phyloP scores from a whole-genome alignment of 2,329 filamentous ascomycete genomes.

The Juglanconis oblonga region DNA sequence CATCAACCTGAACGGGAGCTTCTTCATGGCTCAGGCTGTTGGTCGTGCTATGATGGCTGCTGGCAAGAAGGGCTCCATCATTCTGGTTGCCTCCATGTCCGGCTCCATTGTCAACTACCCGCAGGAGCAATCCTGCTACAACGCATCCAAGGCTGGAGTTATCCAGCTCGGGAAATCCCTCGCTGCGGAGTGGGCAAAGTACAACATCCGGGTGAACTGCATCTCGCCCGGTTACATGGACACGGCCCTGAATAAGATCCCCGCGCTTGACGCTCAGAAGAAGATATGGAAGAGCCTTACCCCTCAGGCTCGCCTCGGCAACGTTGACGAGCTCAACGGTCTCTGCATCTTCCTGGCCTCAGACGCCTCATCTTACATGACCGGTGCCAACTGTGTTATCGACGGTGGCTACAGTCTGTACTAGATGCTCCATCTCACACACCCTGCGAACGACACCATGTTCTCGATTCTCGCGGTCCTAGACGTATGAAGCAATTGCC shows the following conservation, averaged over 20 bases:
- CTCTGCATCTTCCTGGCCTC: constrained; percentile 44
- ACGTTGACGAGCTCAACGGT: constrained; percentile 61
- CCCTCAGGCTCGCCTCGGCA: constrained; percentile 70
- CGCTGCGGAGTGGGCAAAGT: constrained; percentile 11
- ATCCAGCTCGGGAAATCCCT: constrained; percentile 13
- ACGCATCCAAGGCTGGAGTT: constrained; percentile 9
- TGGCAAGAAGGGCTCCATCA: constrained; percentile 22
- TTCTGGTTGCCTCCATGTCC: constrained; percentile 25
- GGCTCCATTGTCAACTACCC: constrained; percentile 21
- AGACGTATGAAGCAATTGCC: no score
- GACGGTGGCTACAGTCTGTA: constrained; percentile 43
- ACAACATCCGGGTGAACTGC: constrained; percentile 5
- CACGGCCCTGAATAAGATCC: neutral
- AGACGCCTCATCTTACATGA: constrained; percentile 47
- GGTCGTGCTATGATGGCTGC: constrained; percentile 64
- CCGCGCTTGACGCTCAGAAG: constrained; percentile 7
- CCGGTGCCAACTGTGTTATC: constrained; percentile 43
- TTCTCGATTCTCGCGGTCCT: no score
- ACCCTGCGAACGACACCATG: no score
- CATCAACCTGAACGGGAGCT: constrained; percentile 78
- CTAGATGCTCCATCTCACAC: no score
- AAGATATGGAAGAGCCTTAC: constrained; percentile 74
- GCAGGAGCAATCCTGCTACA: constrained; percentile 10
- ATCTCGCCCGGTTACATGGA: constrained; percentile 22
- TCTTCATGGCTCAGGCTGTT: constrained; percentile 72